Base-by-base conservation (phyloP, 208 protist species). In the Wallacemonas sp. region DNA sequence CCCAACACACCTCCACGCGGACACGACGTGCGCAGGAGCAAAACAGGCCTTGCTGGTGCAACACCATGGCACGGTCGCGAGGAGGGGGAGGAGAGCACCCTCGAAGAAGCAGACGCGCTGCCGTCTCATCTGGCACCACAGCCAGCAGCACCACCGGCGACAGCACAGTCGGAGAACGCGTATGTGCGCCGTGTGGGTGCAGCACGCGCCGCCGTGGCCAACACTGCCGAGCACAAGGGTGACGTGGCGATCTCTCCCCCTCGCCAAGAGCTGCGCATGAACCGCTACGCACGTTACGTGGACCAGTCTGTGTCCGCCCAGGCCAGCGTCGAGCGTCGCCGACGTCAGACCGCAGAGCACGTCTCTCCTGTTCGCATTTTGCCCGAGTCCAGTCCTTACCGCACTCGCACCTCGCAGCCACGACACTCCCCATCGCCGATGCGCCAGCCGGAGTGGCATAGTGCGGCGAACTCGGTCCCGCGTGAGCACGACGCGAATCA, bases 401-500 rank as follows among this genome's bases (percentile, higher is more conserved):
- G 51, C 17, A 15, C 5, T 9, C 51, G 51, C n/a, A 8, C 26
- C 4, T 39, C 34, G 51, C 26, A 33, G 26, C 4, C 4, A 9
- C 51, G 30, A 11, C 19, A 26, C 12, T 58, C 51, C 5, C 6
- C 51, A n/a, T 58, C 51, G 31, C 51, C 51, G 11, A 58, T 58
- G 51, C 51, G 51, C 4, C 51, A 58, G 51, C 51, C 51, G 14
- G 34, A 26, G 15, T 58, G 51, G 51, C 30, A 31, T 15, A 31
- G 31, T 5, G 51, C 36, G 30, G 26, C 17, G 30, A 31, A 58
- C 4, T 42, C 51, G 11, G 31, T 38, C 17, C 51, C 51, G 11
- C 51, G 51, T 34, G 36, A 19, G 17, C n/a, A n/a, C n/a, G n/a
- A n/a, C n/a, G n/a, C n/a, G n/a, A n/a, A n/a, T n/a, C n/a, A n/a